Percentiles rank a stretch among this genome's conserved stretches.
Conservation (phyloP, 805 yeast genomes). For the Maudiozyma pseudohumilis region DNA sequence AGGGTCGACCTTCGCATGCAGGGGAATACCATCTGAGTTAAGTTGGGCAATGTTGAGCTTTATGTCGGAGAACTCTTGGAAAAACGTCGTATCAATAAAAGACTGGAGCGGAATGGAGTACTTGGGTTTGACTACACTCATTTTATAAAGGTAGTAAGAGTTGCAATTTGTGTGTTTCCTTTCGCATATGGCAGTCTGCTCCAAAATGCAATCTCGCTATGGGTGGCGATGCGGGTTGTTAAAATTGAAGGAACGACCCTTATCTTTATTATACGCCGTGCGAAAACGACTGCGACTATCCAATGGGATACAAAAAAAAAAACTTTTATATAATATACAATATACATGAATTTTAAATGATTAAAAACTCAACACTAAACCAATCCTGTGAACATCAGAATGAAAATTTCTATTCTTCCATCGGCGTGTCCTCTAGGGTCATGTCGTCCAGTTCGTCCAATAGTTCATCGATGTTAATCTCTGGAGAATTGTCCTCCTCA, state of each 20-base stretch:
- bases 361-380: neutral
- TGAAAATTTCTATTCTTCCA: conserved; percentile 5
- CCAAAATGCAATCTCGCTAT: no score
- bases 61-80: conserved; percentile 58
- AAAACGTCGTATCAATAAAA: conserved; percentile 80
- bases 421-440: conserved; percentile 55
- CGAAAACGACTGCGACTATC: no score
- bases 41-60: conserved; percentile 69
- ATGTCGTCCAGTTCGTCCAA: conserved; percentile 91
- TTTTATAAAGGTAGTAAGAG: no score
- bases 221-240: no score
- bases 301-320: no score
- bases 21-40: conserved; percentile 21
- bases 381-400: neutral
- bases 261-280: no score
- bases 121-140: no score
- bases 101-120: conserved; percentile 45
- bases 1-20: conserved; percentile 23
- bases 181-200: no score
- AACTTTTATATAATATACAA: neutral
- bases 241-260: no score
- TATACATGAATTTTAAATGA: neutral
- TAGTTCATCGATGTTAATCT: conserved; percentile 80
- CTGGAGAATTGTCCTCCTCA: conserved; percentile 79
- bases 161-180: no score